phyloP scores from a whole-genome alignment of 1,284 basidiomycete species.

The Peniophora sp. region DNA sequence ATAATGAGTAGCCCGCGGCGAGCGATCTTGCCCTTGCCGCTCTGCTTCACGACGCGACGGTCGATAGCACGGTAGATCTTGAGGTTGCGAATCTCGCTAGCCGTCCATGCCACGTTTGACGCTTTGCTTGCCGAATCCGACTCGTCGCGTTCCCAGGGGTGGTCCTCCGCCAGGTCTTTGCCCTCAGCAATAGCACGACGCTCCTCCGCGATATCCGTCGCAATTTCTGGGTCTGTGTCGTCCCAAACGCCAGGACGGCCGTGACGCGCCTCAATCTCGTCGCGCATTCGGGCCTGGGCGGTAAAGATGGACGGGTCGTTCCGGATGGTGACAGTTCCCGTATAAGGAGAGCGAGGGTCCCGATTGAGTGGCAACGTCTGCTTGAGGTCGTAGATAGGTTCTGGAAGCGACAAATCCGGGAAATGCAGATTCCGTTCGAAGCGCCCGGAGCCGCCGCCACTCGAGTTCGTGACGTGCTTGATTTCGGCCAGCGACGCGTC shows the following conservation, averaged over 20 bases:
- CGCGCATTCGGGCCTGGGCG: slow-evolving; percentile 10
- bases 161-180: slow-evolving; percentile 5
- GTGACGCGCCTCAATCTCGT: slow-evolving; percentile 2
- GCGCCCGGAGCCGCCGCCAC: no score
- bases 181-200: slow-evolving; percentile 10
- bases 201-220: neutral
- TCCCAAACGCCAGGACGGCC: neutral
- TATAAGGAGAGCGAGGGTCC: slow-evolving; percentile 44
- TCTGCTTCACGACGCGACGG: slow-evolving; percentile 72
- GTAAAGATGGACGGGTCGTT: slow-evolving; percentile 42
- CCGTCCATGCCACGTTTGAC: neutral
- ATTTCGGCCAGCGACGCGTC: slow-evolving; percentile 4
- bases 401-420: slow-evolving; percentile 53
- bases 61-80: slow-evolving; percentile 52
- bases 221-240: neutral
- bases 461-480: no score
- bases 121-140: slow-evolving; percentile 1
- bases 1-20: slow-evolving; percentile 66
- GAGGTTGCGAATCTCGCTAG: slow-evolving; percentile 24
- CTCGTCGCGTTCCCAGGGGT: slow-evolving; percentile 8
- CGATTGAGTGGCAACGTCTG: slow-evolving; percentile 42
- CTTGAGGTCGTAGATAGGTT: slow-evolving; percentile 53
- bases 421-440: slow-evolving; percentile 17
- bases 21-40: slow-evolving; percentile 78
- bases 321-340: slow-evolving; percentile 40